These are phyloP conservation scores for Leishmania mexicana DNA, from an alignment of 208 protist genomes.

Conservation along the genomic window DNA sequence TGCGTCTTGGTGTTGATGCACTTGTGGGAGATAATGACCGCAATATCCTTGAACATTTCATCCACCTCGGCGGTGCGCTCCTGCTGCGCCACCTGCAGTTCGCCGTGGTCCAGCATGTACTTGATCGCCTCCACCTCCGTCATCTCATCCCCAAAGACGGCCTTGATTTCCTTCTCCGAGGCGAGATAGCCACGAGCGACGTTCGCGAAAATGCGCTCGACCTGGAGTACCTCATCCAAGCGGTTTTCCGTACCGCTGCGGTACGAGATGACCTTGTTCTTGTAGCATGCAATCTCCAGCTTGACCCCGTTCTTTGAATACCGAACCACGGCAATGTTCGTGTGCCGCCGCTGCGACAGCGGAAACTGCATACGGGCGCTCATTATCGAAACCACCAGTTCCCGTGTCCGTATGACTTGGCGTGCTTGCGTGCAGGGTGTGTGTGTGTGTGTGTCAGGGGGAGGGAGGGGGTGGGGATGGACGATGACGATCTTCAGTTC, in stretches of 20 bases:
- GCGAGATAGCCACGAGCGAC: constrained; percentile 81
- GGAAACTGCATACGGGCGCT: constrained; percentile 87
- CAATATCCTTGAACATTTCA: constrained; percentile 96
- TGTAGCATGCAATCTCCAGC: constrained; percentile 92
- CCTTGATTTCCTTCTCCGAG: constrained; percentile 79
- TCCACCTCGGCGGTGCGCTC: constrained; percentile 95
- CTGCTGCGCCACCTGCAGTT: constrained; percentile 97
- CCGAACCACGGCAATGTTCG: constrained; percentile 88
- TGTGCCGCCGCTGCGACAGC: constrained; percentile 90
- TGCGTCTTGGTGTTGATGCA: constrained; percentile 95
- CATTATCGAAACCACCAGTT: constrained; percentile 34
- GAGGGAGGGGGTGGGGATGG: neutral
- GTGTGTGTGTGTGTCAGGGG: constrained; percentile 5
- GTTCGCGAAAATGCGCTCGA: constrained; percentile 91
- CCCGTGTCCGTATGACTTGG: neutral
- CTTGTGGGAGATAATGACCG: constrained; percentile 96
- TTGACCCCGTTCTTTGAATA: constrained; percentile 82
- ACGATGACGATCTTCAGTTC: neutral
- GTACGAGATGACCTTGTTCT: constrained; percentile 93
- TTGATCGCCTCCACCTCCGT: constrained; percentile 78
- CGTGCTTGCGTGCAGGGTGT: constrained; percentile 1
- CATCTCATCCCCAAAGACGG: constrained; percentile 62
- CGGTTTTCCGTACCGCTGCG: constrained; percentile 81
- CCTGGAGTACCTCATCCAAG: constrained; percentile 92
- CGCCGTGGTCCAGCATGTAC: constrained; percentile 96